phyloP scores from a whole-genome alignment of 2,329 filamentous ascomycete species.

The Byssochlamys sp. region DNA sequence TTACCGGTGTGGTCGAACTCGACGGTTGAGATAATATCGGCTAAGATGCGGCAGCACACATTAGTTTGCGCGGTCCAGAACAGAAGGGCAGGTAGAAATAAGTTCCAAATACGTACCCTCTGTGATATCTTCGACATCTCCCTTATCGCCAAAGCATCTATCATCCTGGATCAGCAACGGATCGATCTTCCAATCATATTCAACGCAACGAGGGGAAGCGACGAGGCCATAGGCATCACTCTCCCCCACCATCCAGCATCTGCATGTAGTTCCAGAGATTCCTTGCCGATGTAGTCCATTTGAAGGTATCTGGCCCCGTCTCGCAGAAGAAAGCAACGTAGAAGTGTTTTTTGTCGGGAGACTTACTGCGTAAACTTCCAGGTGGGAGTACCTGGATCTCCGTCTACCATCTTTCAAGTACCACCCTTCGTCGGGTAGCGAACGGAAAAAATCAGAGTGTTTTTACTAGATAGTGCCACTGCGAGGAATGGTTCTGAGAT shows the following conservation, averaged over 20 bases:
- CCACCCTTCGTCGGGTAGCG: constrained; percentile 21
- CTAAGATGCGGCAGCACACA: constrained; percentile 15
- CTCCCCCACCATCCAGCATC: neutral
- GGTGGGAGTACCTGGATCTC: constrained; percentile 84
- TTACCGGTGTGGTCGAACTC: constrained; percentile 46
- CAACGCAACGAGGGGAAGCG: constrained; percentile 3
- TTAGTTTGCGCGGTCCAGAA: constrained; percentile 2
- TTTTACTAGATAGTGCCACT: constrained; percentile 4
- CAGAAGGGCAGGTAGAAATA: neutral
- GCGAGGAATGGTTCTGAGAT: neutral
- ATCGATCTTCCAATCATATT: constrained; percentile 2
- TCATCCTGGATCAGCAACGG: constrained; percentile 7
- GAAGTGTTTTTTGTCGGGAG: neutral
- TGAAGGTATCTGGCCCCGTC: neutral
- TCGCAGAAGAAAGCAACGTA: constrained; percentile 7
- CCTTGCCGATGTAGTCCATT: neutral
- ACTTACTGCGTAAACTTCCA: constrained; percentile 99
- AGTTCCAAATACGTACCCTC: constrained; percentile 55
- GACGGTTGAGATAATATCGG: constrained; percentile 45
- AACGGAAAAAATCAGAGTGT: constrained; percentile 11
- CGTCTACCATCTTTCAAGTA: constrained; percentile 78
- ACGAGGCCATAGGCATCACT: neutral
- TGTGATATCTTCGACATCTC: constrained; percentile 97
- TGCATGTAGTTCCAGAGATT: neutral
- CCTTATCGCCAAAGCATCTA: constrained; percentile 99